Base-by-base conservation (phyloP, 2,329 filamentous ascomycete genomes). In the Talaromyces atroroseus region DNA sequence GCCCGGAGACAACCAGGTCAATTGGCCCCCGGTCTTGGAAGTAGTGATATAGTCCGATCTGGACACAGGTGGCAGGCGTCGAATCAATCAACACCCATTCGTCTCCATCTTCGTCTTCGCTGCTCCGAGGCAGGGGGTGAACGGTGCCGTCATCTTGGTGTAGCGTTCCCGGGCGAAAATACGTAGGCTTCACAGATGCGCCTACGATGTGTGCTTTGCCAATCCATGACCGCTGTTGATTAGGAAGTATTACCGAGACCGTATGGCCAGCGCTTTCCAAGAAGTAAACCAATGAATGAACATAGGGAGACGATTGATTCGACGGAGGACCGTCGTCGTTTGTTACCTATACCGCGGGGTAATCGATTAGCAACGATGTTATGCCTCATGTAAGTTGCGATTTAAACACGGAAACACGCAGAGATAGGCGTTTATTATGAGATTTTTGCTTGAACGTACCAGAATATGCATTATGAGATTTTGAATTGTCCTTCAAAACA, bases 161-260 rank as follows among this genome's bases (percentile, higher is more conserved):
- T 1, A 86, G 74, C 2, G 80, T 82, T 12, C 80, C 80, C 0
- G 84, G 84, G 1, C 87, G 87, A 77, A 91, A 96, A 77, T 95
- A 96, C 26, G 83, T 80, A 8, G 91, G 91, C 69, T 87, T 90
- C 60, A 95, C 83, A 10, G 89, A 88, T 71, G 92, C 87, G 56
- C 92, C 92, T 65, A 97, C 91, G 67, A 97, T 89, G 74, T 97
- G 94, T 2, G 94, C 94, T 78, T 99, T 99, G 65, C 92, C 92
- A 66, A 99, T 97, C 94, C 94, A 99, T 56, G 91, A 96, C 60
- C 92, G 86, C 75, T 99, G 94, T 6, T 86, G 87, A 71, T 96
- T 84, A 1, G 94, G 94, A 14, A 99, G 83, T 61, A 94, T 88
- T 50, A 99, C 92, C 7, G 90, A 95, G 59, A 97, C 90, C n/a